Conservation (phyloP, 1,139 yeast species). For the Pichia sp. region DNA sequence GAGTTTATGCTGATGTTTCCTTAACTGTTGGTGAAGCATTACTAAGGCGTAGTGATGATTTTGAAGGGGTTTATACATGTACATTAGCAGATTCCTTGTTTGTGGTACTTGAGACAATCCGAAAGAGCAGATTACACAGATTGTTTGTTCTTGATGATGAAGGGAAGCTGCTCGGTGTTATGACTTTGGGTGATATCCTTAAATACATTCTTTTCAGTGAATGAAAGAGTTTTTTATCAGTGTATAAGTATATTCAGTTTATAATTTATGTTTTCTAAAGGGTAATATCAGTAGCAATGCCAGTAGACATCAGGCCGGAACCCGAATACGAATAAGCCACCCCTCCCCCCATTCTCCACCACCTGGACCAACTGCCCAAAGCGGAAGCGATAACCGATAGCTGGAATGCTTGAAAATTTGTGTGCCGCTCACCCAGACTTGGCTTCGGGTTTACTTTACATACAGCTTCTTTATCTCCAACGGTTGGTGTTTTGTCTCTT, state of each 20-base stretch:
- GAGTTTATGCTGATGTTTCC: conserved; percentile 84
- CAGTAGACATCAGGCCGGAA: too few species aligned
- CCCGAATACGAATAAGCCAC: too few species aligned
- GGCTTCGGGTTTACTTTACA: too few species aligned
- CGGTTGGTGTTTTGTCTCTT: too few species aligned
- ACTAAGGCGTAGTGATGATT: conserved; percentile 90
- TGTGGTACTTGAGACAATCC: conserved; percentile 87
- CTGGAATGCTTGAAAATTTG: too few species aligned
- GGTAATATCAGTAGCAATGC: too few species aligned
- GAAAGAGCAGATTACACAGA: conserved; percentile 87
- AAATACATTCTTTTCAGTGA: conserved; percentile 59
- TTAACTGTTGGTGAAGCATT: conserved; percentile 95
- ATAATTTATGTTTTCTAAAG: too few species aligned
- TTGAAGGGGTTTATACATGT: conserved; percentile 97
- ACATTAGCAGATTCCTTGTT: conserved; percentile 81
- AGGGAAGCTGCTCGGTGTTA: conserved; percentile 73
- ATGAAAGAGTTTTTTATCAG: neutral
- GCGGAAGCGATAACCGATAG: neutral
- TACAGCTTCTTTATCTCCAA: too few species aligned
- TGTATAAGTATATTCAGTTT: neutral
- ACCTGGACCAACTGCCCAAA: neutral
- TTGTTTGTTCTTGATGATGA: conserved; percentile 84
- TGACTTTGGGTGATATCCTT: conserved; percentile 87
- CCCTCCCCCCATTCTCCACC: too few species aligned
- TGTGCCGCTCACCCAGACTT: too few species aligned